These are phyloP conservation scores for Potentilla sterilis DNA, from an alignment of 306 rosid genomes.

Conservation along the genomic window DNA sequence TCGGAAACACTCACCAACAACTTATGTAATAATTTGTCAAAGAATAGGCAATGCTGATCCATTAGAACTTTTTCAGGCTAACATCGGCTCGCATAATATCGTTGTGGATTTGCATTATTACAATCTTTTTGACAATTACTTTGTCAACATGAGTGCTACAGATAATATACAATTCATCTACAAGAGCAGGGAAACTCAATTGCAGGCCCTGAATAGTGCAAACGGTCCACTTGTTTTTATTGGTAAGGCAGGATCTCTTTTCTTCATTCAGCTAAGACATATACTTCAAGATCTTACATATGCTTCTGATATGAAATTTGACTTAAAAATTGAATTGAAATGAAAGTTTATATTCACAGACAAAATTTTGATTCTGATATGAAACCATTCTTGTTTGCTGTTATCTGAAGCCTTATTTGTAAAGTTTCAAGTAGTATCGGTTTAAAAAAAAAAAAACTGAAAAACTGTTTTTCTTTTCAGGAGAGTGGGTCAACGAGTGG, in stretches of 20 bases:
- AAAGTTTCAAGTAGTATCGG: neutral
- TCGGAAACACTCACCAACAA: slow-evolving; percentile 62
- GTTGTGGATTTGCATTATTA: slow-evolving; percentile 65
- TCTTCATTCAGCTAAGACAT: neutral
- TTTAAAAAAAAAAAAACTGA: slow-evolving; percentile 1
- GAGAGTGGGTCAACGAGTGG: slow-evolving; percentile 65
- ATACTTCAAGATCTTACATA: slow-evolving; percentile 3
- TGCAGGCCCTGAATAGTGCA: slow-evolving; percentile 60
- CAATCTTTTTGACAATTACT: slow-evolving; percentile 75
- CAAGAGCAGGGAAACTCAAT: slow-evolving; percentile 63
- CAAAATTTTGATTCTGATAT: neutral
- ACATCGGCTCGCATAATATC: slow-evolving; percentile 48
- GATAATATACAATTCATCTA: slow-evolving; percentile 74
- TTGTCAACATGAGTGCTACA: slow-evolving; percentile 58
- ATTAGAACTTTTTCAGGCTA: slow-evolving; percentile 70
- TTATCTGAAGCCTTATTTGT: neutral
- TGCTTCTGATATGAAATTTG: neutral
- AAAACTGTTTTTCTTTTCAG: slow-evolving; percentile 28
- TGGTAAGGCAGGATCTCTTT: slow-evolving; percentile 37
- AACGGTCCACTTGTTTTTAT: slow-evolving; percentile 75
- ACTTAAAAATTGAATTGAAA: neutral
- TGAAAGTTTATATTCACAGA: neutral
- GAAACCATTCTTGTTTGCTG: neutral
- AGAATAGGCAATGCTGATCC: slow-evolving; percentile 90
- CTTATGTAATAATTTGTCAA: slow-evolving; percentile 85